These are phyloP conservation scores for Carnegiea gigantea DNA, from an alignment of 179 eudicot genomes.

Conservation along the genomic window DNA sequence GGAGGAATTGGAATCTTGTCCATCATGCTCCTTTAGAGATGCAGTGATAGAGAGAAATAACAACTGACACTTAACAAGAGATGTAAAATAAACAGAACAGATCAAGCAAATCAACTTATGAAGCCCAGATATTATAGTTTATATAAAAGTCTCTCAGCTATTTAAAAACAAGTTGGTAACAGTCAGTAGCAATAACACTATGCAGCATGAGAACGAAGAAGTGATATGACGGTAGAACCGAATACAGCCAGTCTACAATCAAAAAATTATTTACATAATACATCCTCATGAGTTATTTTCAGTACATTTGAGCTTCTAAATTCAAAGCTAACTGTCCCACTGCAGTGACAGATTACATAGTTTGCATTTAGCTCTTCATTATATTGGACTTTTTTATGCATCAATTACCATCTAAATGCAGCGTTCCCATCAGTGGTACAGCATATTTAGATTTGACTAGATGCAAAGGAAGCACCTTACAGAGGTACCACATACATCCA, in stretches of 20 bases:
- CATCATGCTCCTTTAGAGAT: too few species aligned
- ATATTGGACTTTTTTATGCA: not conserved
- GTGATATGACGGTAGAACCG: too few species aligned
- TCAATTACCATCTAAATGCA: not conserved
- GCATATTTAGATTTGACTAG: not conserved
- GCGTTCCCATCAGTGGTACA: too few species aligned
- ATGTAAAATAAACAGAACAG: not conserved
- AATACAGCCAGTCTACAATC: too few species aligned
- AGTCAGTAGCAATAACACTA: too few species aligned
- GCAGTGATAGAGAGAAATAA: too few species aligned
- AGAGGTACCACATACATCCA: not conserved
- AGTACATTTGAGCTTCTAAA: not conserved
- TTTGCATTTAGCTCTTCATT: not conserved
- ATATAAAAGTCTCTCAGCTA: too few species aligned
- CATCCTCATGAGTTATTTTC: too few species aligned
- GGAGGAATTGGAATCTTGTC: too few species aligned
- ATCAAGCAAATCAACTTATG: not conserved
- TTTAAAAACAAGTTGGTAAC: too few species aligned
- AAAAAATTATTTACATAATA: too few species aligned
- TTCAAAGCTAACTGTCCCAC: not conserved
- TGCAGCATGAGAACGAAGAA: too few species aligned
- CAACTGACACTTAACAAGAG: not conserved
- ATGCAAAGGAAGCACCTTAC: not conserved
- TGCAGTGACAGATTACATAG: not conserved
- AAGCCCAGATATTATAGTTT: not conserved